A percentile compares a stretch with the other conserved stretches of the same genome.
phyloP scores from a whole-genome alignment of 805 yeast species.

The Hanseniaspora nectarophila region DNA sequence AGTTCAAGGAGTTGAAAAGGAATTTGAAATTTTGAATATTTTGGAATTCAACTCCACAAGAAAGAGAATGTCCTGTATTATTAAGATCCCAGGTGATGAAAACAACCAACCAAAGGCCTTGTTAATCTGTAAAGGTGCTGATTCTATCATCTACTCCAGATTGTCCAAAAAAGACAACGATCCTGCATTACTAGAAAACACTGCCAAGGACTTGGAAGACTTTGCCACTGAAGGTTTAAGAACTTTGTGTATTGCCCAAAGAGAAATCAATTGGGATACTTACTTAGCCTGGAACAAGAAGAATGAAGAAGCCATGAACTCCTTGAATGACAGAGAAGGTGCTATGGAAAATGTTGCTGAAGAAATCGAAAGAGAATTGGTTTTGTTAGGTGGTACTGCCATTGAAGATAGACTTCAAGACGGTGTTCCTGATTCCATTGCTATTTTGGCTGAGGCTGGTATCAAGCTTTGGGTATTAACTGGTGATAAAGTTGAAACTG shows the following conservation, averaged over 20 bases:
- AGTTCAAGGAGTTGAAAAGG: constrained; percentile 58
- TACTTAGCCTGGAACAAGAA: constrained; percentile 52
- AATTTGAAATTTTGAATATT: constrained; percentile 57
- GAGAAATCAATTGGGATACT: constrained; percentile 50
- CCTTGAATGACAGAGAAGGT: constrained; percentile 53
- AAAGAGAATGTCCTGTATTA: constrained; percentile 76
- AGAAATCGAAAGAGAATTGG: constrained; percentile 53
- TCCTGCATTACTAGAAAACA: constrained; percentile 39
- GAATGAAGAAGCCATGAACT: constrained; percentile 54
- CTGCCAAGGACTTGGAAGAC: constrained; percentile 64
- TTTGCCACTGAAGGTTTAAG: constrained; percentile 75
- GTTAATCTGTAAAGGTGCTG: constrained; percentile 75
- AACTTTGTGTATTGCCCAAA: constrained; percentile 67
- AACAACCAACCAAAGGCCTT: constrained; percentile 46
- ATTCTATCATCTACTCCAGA: constrained; percentile 63
- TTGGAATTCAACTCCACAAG: constrained; percentile 74
- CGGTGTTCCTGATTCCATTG: constrained; percentile 76
- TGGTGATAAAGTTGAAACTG: constrained; percentile 84
- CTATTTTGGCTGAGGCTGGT: constrained; percentile 59
- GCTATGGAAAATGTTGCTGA: constrained; percentile 66
- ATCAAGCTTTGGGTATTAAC: constrained; percentile 77
- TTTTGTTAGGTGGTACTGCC: constrained; percentile 70
- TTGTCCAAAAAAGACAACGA: constrained; percentile 35
- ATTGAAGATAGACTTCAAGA: constrained; percentile 77
- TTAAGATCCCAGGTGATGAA: constrained; percentile 46